Evolutionary conservation across 345 rosid species (phyloP).

Genomic region (Syzygium grande): DNA sequence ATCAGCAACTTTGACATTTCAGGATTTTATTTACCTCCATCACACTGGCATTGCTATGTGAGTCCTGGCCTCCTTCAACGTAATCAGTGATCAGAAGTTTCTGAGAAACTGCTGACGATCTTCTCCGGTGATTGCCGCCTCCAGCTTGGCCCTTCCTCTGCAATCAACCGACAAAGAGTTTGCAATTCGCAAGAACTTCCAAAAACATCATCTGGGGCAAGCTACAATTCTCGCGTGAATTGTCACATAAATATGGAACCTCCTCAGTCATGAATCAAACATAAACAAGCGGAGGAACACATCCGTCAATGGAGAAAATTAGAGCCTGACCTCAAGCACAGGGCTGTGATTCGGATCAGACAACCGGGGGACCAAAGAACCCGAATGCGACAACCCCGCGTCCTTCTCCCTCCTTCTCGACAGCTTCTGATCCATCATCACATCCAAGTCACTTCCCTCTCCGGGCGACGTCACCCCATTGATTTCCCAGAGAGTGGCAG

Average conservation of each 20-base stretch:
- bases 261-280: background rate
- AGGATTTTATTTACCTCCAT: slow-evolving; percentile 31
- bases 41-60: slow-evolving; percentile 19
- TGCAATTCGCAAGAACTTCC: background rate
- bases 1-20: background rate
- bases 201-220: background rate
- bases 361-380: slow-evolving; percentile 21
- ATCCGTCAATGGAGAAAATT: background rate
- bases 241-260: background rate
- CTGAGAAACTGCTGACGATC: slow-evolving; percentile 23
- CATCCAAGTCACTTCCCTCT: background rate
- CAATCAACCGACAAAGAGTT: background rate
- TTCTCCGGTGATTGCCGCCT: slow-evolving; percentile 25
- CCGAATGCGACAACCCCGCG: slow-evolving; percentile 13
- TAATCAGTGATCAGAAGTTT: slow-evolving; percentile 30
- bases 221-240: background rate
- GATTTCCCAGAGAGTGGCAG: slow-evolving; percentile 86
- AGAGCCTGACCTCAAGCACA: slow-evolving; percentile 35
- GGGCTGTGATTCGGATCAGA: slow-evolving; percentile 55
- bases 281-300: background rate
- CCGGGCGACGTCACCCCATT: slow-evolving; percentile 42
- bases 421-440: slow-evolving; percentile 15
- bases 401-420: slow-evolving; percentile 18
- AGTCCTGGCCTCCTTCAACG: slow-evolving; percentile 21
- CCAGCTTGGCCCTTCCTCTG: slow-evolving; percentile 34